These are phyloP conservation scores for Eudorina sp. DNA, from an alignment of 139 green algal species.

Conservation along the genomic window DNA sequence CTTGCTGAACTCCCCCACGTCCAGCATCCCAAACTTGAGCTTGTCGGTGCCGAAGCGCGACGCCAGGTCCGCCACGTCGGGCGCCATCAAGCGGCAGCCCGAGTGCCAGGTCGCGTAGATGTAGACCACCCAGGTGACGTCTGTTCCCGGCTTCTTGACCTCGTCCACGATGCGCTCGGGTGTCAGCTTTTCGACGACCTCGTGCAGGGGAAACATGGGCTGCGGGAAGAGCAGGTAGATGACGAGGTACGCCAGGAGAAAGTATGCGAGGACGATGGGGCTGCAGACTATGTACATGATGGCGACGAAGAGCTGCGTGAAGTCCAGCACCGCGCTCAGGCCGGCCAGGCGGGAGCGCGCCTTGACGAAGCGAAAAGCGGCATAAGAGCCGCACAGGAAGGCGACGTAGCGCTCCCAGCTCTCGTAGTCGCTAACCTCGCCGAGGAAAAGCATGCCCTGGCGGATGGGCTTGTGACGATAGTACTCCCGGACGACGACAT, in stretches of 20 bases:
- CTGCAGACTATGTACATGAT: conserved; percentile 36
- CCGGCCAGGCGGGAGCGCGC: conserved; percentile 5
- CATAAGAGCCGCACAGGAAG: conserved; percentile 28
- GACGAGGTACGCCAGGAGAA: background rate
- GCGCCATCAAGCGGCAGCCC: conserved; percentile 27
- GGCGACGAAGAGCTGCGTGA: conserved; percentile 42
- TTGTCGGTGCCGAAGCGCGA: conserved; percentile 44
- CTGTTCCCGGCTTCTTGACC: background rate
- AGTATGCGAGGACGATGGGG: conserved; percentile 13
- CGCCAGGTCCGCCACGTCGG: conserved; percentile 41
- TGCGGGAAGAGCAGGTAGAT: conserved; percentile 31
- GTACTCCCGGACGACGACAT: background rate
- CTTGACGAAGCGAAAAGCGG: conserved; percentile 10
- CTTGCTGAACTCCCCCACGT: conserved; percentile 37
- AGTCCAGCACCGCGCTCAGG: conserved; percentile 15
- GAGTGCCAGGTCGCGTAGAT: conserved; percentile 2
- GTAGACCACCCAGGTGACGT: conserved; percentile 1
- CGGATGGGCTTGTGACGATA: background rate
- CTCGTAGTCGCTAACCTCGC: background rate
- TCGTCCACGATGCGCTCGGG: conserved; percentile 16
- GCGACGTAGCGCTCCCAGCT: conserved; percentile 38
- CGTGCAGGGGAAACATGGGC: background rate
- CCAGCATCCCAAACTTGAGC: conserved; percentile 45
- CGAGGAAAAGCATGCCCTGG: background rate
- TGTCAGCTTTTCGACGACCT: background rate